Evolutionary conservation across 1,284 basidiomycete genomes (phyloP).

Genomic region (Irpex sp.): DNA sequence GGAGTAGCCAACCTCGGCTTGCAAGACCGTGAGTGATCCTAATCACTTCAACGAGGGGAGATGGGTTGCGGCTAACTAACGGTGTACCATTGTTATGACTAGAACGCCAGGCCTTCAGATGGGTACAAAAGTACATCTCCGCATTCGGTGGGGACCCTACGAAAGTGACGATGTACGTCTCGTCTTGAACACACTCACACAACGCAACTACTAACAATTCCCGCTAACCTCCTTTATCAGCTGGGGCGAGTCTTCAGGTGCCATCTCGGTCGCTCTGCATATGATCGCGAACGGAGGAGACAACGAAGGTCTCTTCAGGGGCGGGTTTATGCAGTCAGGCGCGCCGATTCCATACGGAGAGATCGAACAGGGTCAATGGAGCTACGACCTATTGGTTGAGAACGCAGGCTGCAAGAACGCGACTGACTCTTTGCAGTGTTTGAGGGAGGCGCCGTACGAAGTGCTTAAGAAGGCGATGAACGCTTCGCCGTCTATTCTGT

Average conservation of each 20-base stretch:
- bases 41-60: too few relatives aligned
- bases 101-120: constrained; percentile 42
- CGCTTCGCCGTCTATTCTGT: constrained; percentile 23
- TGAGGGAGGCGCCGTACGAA: constrained; percentile 21
- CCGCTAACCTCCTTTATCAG: constrained; percentile 17
- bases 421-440: constrained; percentile 45
- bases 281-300: constrained; percentile 36
- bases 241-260: constrained; percentile 49
- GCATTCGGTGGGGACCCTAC: constrained; percentile 49
- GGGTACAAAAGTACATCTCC: constrained; percentile 49
- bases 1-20: constrained; percentile 46
- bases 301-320: constrained; percentile 38
- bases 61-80: too few relatives aligned
- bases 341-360: constrained; percentile 35
- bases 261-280: constrained; percentile 36
- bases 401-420: constrained; percentile 35
- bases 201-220: neutral
- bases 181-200: neutral
- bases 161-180: constrained; percentile 35
- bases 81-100: too few relatives aligned
- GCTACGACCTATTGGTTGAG: constrained; percentile 37
- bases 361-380: constrained; percentile 32
- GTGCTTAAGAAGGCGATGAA: constrained; percentile 37
- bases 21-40: constrained; percentile 35
- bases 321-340: constrained; percentile 41